Conservation (phyloP, 441 rosid species). For the Dalechampia spathulata region DNA sequence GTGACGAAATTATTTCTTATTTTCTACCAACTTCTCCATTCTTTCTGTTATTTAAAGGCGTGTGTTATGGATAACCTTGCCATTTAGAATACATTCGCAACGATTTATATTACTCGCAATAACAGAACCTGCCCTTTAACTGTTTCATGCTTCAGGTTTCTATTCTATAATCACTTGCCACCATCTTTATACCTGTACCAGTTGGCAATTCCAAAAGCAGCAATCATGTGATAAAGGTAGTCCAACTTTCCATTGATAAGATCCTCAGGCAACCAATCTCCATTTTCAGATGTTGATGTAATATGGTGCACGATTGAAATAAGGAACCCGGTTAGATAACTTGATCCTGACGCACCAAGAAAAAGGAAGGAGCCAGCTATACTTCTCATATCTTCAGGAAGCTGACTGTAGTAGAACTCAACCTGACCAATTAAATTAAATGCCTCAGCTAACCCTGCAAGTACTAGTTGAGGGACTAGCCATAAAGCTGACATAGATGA, state of each 20-base stretch:
- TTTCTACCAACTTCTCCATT: too few species aligned
- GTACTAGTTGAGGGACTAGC: conserved; percentile 37
- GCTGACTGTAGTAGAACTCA: conserved; percentile 8
- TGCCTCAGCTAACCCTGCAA: conserved; percentile 31
- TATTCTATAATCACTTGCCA: background rate
- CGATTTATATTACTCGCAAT: too few species aligned
- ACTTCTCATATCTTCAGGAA: conserved; percentile 5
- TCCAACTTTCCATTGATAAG: conserved; percentile 9
- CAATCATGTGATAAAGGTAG: background rate
- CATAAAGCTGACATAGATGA: conserved; percentile 39
- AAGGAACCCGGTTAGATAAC: background rate
- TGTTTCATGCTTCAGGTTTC: too few species aligned
- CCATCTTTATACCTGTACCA: conserved; percentile 5
- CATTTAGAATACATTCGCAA: too few species aligned
- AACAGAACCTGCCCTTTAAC: background rate
- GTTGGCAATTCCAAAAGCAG: background rate
- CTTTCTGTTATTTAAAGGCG: too few species aligned
- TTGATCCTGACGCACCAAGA: background rate
- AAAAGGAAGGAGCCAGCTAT: background rate
- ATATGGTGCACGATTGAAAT: background rate
- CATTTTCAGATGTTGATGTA: background rate
- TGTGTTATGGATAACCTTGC: too few species aligned
- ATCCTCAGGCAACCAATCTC: conserved; percentile 10
- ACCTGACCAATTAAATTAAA: background rate
- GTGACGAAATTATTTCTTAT: too few species aligned